phyloP scores from a whole-genome alignment of 176 grass and related monocot species.

The Hordeum vulgare region DNA sequence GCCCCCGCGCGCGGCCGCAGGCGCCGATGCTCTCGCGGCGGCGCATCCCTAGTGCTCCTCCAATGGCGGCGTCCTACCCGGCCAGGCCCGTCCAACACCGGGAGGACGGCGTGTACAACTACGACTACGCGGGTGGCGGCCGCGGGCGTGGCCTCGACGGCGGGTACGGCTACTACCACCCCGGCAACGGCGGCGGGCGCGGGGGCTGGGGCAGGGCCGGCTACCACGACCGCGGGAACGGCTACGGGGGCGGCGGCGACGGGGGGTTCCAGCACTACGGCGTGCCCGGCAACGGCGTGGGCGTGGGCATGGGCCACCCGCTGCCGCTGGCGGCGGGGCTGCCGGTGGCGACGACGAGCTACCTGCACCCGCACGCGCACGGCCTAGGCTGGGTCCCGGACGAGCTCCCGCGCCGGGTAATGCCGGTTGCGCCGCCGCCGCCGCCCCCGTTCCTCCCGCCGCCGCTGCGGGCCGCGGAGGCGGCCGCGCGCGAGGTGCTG shows the following conservation, averaged over 20 bases:
- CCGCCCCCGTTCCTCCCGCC: background rate
- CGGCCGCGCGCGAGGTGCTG: conserved; percentile 37
- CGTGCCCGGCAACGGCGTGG: background rate
- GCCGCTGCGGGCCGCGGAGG: conserved; percentile 35
- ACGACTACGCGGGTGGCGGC: no score
- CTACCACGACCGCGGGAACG: background rate
- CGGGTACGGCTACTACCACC: background rate
- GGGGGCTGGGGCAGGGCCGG: no score
- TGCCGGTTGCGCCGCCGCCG: background rate
- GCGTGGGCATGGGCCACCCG: background rate
- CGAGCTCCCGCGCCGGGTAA: background rate
- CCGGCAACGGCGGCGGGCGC: background rate
- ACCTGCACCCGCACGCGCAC: no score
- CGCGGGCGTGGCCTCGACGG: no score
- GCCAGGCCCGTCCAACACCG: background rate
- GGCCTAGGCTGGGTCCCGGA: background rate
- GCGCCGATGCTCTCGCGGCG: no score
- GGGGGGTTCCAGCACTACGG: background rate
- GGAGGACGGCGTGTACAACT: background rate
- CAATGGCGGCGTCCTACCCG: background rate
- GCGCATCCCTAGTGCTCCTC: background rate
- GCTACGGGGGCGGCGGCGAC: background rate
- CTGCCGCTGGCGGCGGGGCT: background rate
- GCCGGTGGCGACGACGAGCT: background rate
- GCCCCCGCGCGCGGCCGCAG: background rate